Conservation (phyloP, 306 rosid genomes). For the Fagus crenata region DNA sequence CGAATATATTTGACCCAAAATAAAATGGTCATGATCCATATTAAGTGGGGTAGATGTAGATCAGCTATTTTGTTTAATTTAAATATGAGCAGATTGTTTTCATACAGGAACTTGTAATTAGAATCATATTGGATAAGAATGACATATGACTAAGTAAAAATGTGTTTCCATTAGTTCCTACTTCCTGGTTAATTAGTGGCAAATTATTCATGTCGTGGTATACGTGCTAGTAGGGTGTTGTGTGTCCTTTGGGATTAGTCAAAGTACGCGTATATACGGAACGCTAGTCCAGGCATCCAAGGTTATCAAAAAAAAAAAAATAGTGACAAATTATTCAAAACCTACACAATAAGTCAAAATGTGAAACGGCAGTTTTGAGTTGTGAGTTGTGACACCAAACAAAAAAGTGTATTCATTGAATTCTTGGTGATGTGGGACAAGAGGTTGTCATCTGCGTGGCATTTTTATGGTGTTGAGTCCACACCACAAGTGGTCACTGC, state of each 20-base stretch:
- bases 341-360: not conserved
- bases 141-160: no score
- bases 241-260: no score
- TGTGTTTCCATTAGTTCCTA: no score
- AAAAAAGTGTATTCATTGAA: not conserved
- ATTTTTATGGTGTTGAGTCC: not conserved
- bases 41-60: not conserved
- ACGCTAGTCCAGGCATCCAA: no score
- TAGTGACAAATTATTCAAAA: not conserved
- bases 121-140: not conserved
- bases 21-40: not conserved
- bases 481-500: not conserved
- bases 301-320: no score
- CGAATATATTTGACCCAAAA: not conserved
- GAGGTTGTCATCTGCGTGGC: not conserved
- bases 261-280: no score
- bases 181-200: no score
- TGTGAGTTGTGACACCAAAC: not conserved
- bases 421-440: not conserved
- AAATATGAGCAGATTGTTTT: not conserved
- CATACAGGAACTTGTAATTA: not conserved
- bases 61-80: no score
- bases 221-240: no score
- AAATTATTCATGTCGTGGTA: no score
- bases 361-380: not conserved